These are phyloP conservation scores for Rubia peregrina DNA, from an alignment of 305 asterid species.

Conservation along the genomic window DNA sequence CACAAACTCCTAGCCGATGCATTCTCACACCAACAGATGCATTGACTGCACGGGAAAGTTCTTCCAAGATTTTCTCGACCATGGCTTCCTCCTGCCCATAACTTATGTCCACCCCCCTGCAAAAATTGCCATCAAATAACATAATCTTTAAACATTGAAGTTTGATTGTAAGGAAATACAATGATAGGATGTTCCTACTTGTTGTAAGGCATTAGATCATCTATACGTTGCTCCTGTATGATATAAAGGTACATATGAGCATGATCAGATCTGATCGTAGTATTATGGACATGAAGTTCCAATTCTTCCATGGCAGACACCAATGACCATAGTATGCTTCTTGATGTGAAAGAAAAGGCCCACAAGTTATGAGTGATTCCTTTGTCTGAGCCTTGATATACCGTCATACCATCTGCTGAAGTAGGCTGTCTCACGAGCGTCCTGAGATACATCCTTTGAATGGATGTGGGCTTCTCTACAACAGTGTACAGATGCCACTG, in stretches of 20 bases:
- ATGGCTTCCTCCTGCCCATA: slow-evolving; percentile 56
- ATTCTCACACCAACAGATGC: slow-evolving; percentile 77
- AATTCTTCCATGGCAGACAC: slow-evolving; percentile 95
- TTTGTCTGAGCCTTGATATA: slow-evolving; percentile 52
- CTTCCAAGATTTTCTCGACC: slow-evolving; percentile 61
- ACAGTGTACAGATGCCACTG: slow-evolving; percentile 99
- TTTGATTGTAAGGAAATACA: not conserved
- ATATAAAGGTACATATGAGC: slow-evolving; percentile 89
- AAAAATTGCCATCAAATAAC: slow-evolving; percentile 21
- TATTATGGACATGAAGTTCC: slow-evolving; percentile 87
- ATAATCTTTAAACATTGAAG: not conserved
- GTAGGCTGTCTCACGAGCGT: slow-evolving; percentile 90
- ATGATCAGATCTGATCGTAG: slow-evolving; percentile 77
- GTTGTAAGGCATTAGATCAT: slow-evolving; percentile 76
- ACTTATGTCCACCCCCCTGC: slow-evolving; percentile 52
- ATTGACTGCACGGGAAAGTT: slow-evolving; percentile 60
- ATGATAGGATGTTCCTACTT: slow-evolving; percentile 41
- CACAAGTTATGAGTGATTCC: slow-evolving; percentile 43
- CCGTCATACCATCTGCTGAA: slow-evolving; percentile 64
- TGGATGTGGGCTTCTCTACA: slow-evolving; percentile 53
- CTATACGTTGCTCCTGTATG: slow-evolving; percentile 78
- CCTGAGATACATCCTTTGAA: slow-evolving; percentile 83
- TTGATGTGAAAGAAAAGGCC: slow-evolving; percentile 73
- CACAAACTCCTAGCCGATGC: slow-evolving; percentile 89
- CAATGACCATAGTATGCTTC: slow-evolving; percentile 85